Percentiles rank a stretch among this genome's conserved stretches.
phyloP scores from a whole-genome alignment of 2,329 filamentous ascomycete genomes.

The Penicillium sp. region DNA sequence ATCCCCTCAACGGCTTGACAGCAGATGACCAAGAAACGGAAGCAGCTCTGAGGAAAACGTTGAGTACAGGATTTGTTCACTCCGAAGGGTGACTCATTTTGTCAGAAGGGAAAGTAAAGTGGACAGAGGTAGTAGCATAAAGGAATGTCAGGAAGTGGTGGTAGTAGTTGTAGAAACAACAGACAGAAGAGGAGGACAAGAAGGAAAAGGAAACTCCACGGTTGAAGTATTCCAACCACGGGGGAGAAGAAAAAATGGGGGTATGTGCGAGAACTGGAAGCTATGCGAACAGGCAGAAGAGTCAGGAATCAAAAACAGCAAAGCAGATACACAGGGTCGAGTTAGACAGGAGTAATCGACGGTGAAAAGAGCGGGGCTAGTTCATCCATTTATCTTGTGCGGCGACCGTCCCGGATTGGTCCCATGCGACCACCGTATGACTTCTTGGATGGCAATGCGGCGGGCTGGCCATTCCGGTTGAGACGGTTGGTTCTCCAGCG shows the following conservation, averaged over 20 bases:
- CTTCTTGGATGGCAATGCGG: slow-evolving; percentile 22
- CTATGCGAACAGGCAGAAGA: slow-evolving; percentile 24
- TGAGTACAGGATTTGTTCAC: slow-evolving; percentile 8
- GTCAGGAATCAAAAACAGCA: slow-evolving; percentile 2
- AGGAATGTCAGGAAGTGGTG: slow-evolving; percentile 4
- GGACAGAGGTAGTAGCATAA: slow-evolving; percentile 4
- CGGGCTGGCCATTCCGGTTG: slow-evolving; percentile 34
- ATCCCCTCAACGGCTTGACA: background rate
- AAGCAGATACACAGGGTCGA: background rate
- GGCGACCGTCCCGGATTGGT: slow-evolving; percentile 27
- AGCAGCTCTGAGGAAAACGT: slow-evolving; percentile 6
- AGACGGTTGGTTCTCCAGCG: slow-evolving; percentile 73
- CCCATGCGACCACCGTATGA: slow-evolving; percentile 33
- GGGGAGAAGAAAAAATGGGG: slow-evolving; percentile 22
- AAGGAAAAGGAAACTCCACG: slow-evolving; percentile 14
- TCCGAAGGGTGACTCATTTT: slow-evolving; percentile 12
- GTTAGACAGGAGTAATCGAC: background rate
- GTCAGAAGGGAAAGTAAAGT: slow-evolving; percentile 10
- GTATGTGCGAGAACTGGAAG: slow-evolving; percentile 30
- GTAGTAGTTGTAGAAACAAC: background rate
- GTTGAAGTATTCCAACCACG: slow-evolving; percentile 2
- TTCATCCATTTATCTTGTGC: slow-evolving; percentile 22
- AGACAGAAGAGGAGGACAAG: background rate
- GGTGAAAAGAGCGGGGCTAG: background rate
- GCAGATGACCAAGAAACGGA: background rate